Conservation (phyloP, 2,329 filamentous ascomycete species). For the Cyphellophora attinorum region DNA sequence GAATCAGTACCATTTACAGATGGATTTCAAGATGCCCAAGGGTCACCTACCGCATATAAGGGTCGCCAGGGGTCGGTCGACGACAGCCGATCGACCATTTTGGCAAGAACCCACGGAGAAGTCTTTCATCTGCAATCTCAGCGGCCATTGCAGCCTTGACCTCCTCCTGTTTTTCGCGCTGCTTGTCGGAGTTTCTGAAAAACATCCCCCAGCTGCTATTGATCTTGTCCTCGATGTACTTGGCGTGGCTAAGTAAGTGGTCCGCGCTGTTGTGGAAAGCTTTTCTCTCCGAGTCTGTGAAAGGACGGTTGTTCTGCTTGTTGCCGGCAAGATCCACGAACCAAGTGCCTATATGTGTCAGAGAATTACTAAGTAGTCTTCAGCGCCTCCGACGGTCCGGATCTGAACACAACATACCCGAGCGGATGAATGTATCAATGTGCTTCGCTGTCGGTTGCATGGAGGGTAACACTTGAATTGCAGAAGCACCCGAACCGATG, state of each 20-base stretch:
- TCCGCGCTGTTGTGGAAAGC: constrained; percentile 30
- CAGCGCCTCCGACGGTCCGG: no score
- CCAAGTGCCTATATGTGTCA: no score
- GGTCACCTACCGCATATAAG: no score
- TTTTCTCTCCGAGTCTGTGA: constrained; percentile 31
- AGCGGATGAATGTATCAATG: no score
- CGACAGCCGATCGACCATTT: constrained; percentile 37
- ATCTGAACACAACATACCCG: no score
- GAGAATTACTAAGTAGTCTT: no score
- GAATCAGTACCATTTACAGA: no score
- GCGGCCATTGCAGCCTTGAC: constrained; percentile 38
- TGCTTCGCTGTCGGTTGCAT: no score
- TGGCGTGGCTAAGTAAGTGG: constrained; percentile 33
- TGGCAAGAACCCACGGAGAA: constrained; percentile 38
- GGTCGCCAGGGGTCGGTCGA: constrained; percentile 40
- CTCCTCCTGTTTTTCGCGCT: constrained; percentile 27
- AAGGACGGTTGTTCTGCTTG: constrained; percentile 35
- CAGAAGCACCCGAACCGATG: no score
- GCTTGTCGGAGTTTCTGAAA: constrained; percentile 31
- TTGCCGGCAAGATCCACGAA: constrained; percentile 36
- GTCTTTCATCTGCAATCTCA: constrained; percentile 41
- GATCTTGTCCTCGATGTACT: constrained; percentile 36
- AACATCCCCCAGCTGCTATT: constrained; percentile 40
- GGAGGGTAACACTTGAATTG: no score
- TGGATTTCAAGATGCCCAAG: no score